A percentile compares a stretch with the other conserved stretches of the same genome.
Evolutionary conservation across 2,329 filamentous ascomycete species (phyloP).

Genomic region (Colletotrichum agaves): DNA sequence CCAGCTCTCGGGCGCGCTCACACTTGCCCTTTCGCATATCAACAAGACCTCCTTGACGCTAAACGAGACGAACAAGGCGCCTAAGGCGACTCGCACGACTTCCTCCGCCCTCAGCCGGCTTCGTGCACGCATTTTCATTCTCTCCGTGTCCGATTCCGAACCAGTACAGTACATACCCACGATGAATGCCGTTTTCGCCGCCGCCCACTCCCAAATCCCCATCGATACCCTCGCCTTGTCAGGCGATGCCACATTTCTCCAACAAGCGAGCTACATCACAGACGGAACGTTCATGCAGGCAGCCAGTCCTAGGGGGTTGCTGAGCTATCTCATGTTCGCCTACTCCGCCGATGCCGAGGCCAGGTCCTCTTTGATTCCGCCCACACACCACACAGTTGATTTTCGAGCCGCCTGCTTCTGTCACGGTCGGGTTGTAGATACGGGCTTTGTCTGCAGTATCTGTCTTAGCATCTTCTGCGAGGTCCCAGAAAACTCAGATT

Average conservation of each 20-base stretch:
- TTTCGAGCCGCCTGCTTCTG: slow-evolving; percentile 99
- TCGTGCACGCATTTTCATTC: slow-evolving; percentile 85
- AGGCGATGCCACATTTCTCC: slow-evolving; percentile 89
- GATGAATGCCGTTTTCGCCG: slow-evolving; percentile 98
- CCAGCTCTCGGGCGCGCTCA: slow-evolving; percentile 90
- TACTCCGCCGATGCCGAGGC: slow-evolving; percentile 76
- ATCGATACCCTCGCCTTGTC: slow-evolving; percentile 92
- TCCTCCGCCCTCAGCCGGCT: slow-evolving; percentile 59
- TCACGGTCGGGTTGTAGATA: slow-evolving; percentile 88
- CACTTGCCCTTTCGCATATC: slow-evolving; percentile 88
- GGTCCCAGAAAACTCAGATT: slow-evolving; percentile 70
- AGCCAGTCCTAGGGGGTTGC: slow-evolving; percentile 73
- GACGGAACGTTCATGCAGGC: slow-evolving; percentile 66
- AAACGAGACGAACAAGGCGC: slow-evolving; percentile 62
- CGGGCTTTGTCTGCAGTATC: slow-evolving; percentile 95
- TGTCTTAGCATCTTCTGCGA: slow-evolving; percentile 94
- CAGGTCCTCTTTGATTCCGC: slow-evolving; percentile 74
- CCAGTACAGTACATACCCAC: slow-evolving; percentile 95
- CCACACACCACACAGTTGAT: slow-evolving; percentile 88
- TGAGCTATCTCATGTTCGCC: slow-evolving; percentile 95
- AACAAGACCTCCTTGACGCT: slow-evolving; percentile 81
- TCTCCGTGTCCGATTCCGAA: slow-evolving; percentile 87
- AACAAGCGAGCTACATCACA: slow-evolving; percentile 81
- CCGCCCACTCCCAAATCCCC: slow-evolving; percentile 85
- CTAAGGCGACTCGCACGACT: slow-evolving; percentile 49